Evolutionary conservation across 345 rosid genomes (phyloP).

Genomic region (Hibiscus mutabilis): DNA sequence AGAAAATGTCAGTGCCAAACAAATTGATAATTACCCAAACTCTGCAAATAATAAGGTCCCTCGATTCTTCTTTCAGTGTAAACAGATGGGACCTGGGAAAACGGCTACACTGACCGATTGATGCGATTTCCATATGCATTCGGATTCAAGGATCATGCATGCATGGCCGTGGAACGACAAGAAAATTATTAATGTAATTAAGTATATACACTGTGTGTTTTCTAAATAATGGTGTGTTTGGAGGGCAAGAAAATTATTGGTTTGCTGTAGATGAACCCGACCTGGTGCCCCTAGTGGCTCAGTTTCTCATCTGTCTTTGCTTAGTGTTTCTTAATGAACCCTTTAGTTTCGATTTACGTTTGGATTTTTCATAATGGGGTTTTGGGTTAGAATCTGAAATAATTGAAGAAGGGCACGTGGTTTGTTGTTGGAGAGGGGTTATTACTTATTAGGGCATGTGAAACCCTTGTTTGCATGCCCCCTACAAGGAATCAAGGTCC

Average conservation of each 20-base stretch:
- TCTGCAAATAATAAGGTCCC: conserved; percentile 9
- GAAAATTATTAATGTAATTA: neutral
- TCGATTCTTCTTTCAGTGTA: conserved; percentile 12
- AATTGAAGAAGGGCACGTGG: conserved; percentile 44
- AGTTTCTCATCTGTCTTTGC: neutral
- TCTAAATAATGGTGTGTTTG: neutral
- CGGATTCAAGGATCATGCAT: conserved; percentile 8
- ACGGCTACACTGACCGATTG: conserved; percentile 19
- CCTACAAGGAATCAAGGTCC: conserved; percentile 19
- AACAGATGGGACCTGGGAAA: conserved; percentile 26
- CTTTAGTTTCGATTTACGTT: neutral
- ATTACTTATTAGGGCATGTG: conserved; percentile 43
- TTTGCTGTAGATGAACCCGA: conserved; percentile 7
- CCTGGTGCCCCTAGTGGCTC: neutral
- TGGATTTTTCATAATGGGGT: neutral
- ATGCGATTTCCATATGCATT: conserved; percentile 17
- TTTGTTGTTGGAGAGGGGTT: conserved; percentile 35
- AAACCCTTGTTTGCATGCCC: conserved; percentile 34
- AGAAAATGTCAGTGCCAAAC: neutral
- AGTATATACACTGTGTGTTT: neutral
- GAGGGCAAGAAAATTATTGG: conserved; percentile 6
- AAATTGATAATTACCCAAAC: neutral
- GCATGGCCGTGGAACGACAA: conserved; percentile 20
- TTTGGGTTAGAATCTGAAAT: neutral
- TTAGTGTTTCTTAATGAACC: neutral